Conservation (phyloP, 2,329 filamentous ascomycete genomes). For the Talaromyces amestolkiae region DNA sequence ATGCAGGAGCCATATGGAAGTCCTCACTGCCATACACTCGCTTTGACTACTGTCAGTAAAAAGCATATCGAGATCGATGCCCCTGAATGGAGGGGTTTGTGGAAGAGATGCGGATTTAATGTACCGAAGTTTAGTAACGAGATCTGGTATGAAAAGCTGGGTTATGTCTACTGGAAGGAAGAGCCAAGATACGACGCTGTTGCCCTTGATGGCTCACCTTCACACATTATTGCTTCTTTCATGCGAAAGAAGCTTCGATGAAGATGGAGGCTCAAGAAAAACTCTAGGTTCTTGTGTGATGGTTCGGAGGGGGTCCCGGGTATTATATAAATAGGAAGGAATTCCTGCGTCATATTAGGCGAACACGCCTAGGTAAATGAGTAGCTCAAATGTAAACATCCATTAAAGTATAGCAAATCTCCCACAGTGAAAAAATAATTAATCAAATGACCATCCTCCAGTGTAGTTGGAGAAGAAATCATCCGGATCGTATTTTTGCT, state of each 20-base stretch:
- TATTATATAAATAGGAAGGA: neutral
- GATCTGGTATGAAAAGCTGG: slow-evolving; percentile 29
- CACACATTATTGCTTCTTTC: slow-evolving; percentile 24
- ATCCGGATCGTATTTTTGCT: slow-evolving; percentile 42
- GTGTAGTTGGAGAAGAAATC: slow-evolving; percentile 29
- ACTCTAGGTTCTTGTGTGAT: neutral
- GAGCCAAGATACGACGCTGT: slow-evolving; percentile 23
- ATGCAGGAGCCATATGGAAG: slow-evolving; percentile 22
- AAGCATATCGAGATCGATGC: slow-evolving; percentile 25
- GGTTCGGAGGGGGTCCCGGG: neutral
- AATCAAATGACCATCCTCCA: slow-evolving; percentile 32
- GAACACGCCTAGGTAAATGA: neutral
- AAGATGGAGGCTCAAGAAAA: neutral
- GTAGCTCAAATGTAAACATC: neutral
- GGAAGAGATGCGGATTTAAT: slow-evolving; percentile 16
- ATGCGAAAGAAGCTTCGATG: slow-evolving; percentile 25
- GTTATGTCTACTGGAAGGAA: slow-evolving; percentile 30
- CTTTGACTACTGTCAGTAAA: slow-evolving; percentile 24
- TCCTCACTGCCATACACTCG: slow-evolving; percentile 22
- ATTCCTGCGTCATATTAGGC: neutral
- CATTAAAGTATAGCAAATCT: neutral
- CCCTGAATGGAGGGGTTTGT: slow-evolving; percentile 20
- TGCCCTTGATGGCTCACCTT: slow-evolving; percentile 17
- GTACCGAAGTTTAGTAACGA: slow-evolving; percentile 21
- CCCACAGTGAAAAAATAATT: neutral